phyloP scores from a whole-genome alignment of 1,139 yeast genomes.

The Pichia sp. region DNA sequence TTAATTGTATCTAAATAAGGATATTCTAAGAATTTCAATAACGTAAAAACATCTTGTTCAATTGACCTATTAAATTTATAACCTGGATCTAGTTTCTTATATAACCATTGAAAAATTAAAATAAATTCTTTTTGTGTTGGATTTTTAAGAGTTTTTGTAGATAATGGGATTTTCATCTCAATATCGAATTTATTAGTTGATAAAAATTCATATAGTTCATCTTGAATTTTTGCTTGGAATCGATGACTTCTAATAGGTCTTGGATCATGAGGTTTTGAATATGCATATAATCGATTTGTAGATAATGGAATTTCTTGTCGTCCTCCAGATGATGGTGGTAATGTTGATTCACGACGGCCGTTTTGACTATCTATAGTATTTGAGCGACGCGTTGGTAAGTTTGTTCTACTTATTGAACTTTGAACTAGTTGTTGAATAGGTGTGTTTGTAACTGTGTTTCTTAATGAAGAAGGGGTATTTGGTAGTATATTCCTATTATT shows the following conservation, averaged over 20 bases:
- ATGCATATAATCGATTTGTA: conserved; percentile 8
- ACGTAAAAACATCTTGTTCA: conserved; percentile 68
- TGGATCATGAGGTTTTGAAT: conserved; percentile 42
- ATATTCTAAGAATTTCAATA: conserved; percentile 61
- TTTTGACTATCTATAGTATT: not conserved
- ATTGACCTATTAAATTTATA: conserved; percentile 61
- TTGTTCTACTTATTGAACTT: conserved; percentile 23
- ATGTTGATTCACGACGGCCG: conserved; percentile 7
- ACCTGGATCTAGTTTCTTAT: conserved; percentile 72
- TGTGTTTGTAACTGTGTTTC: conserved; percentile 3
- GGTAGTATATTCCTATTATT: not conserved
- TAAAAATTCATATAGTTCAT: conserved; percentile 62
- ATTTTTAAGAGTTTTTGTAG: conserved; percentile 57
- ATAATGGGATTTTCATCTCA: conserved; percentile 65
- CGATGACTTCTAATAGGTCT: conserved; percentile 72
- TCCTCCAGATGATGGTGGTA: conserved; percentile 24
- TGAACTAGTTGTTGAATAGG: conserved; percentile 26
- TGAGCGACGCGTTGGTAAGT: conserved; percentile 1
- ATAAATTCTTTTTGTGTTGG: conserved; percentile 90
- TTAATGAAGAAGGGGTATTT: conserved; percentile 4
- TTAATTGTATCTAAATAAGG: conserved; percentile 79
- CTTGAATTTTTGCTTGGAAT: conserved; percentile 59
- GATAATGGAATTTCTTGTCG: conserved; percentile 9
- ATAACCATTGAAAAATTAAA: conserved; percentile 72
- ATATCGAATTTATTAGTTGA: conserved; percentile 59